A percentile compares a stretch with the other conserved stretches of the same genome.
phyloP scores from a whole-genome alignment of 495 filamentous ascomycete species.

The Parathielavia hyrcaniae region DNA sequence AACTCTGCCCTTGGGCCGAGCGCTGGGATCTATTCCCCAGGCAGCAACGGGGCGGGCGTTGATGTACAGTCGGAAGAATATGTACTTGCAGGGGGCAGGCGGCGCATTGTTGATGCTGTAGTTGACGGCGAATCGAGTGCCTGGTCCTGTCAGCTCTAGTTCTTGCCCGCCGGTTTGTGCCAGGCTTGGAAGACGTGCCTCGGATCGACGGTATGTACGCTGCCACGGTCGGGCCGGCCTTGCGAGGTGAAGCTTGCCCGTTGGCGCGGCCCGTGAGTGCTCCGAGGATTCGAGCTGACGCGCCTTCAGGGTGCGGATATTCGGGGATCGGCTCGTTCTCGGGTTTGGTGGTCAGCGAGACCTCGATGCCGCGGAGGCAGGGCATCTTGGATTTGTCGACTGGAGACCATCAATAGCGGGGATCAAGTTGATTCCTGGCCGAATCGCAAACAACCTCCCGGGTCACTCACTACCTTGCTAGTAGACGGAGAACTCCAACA shows the following conservation, averaged over 20 bases:
- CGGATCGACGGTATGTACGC: conserved; percentile 48
- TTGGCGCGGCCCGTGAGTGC: conserved; percentile 10
- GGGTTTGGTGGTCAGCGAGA: conserved; percentile 35
- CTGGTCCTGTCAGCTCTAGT: conserved; percentile 24
- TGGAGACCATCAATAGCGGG: background rate
- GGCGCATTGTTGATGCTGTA: conserved; percentile 34
- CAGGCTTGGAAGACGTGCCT: conserved; percentile 28
- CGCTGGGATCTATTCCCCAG: conserved; percentile 42
- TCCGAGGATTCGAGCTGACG: conserved; percentile 33
- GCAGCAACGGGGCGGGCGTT: conserved; percentile 42
- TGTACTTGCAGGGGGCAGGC: conserved; percentile 30
- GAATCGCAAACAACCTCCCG: background rate
- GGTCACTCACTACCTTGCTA: too few species aligned
- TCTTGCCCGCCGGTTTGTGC: too few species aligned
- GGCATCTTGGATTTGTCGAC: conserved; percentile 36
- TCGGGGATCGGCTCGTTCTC: conserved; percentile 36
- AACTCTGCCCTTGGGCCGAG: conserved; percentile 31
- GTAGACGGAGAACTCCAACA: too few species aligned
- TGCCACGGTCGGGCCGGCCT: conserved; percentile 37
- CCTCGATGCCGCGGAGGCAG: conserved; percentile 41
- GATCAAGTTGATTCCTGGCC: background rate
- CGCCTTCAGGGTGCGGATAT: conserved; percentile 48
- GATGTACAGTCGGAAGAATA: conserved; percentile 49
- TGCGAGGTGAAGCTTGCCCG: conserved; percentile 23
- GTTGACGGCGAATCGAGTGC: conserved; percentile 41